Evolutionary conservation across 495 filamentous ascomycete genomes (phyloP), one percentile per base, ranked within the genome.

Genomic region (Xylaria palmicola): DNA sequence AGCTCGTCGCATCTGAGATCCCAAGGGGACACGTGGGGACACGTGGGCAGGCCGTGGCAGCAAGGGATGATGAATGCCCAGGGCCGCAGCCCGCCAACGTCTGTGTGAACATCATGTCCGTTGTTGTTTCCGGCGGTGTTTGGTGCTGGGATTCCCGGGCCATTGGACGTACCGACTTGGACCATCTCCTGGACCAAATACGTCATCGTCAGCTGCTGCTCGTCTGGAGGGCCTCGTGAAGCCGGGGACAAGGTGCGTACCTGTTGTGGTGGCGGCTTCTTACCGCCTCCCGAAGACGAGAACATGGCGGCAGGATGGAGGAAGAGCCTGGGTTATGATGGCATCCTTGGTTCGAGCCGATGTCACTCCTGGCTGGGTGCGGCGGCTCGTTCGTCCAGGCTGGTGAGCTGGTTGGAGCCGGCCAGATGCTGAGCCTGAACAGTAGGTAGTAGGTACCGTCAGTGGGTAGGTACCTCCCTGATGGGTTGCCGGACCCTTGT

Each of bases 181-280:
- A 96, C 90, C 94, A 98, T 98, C 85, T 98, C 93, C 93, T 98
- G 71, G 47, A 67, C 53, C 53, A 37, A 59, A 58, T 58, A 67
- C 59, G 66, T 74, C 66, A 73, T 71, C 4, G 73, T 73, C 63
- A 68, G 70, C 44, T 55, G 41, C 27, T 10, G 56, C 56, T 59
- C 37, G 9, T 36, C 19, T 22, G 7, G 32, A 41, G 13, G 15
- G 20, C 15, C 12, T 58, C 50, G 44, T 36, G 13, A 6, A 36
- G 6, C 32, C 6, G 41, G 34, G 53, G 30, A 54, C 58, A 41
- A 22, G 15, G 0, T 29, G 74, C 85, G 73, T 74, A 92, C 90
- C 87, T 92, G 89, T 59, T 88, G 85, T 59, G 87, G 85, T 62
- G 83, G 78, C 62, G 82, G 81, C 74, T 91, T 92, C 75, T 88